Evolutionary conservation across 163 green algal genomes (phyloP).

Genomic region (Volvox carteri): DNA sequence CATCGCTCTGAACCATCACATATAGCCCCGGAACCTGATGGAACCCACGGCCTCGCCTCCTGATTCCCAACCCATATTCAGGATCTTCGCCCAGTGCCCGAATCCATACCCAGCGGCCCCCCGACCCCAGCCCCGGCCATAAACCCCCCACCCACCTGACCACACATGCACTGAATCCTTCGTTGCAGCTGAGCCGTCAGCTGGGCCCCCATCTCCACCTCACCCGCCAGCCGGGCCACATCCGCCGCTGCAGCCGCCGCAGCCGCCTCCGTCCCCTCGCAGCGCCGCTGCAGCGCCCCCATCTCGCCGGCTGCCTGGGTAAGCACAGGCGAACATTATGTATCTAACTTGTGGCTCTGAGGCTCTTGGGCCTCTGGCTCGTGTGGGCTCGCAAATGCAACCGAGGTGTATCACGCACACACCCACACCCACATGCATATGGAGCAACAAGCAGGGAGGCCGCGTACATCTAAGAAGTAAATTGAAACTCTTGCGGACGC

Average conservation of each 20-base stretch:
- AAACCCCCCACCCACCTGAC: no score
- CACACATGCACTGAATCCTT: constrained; percentile 40
- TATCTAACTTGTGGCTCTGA: not conserved
- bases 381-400: no score
- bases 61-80: not conserved
- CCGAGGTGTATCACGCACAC: not conserved
- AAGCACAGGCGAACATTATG: not conserved
- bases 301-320: constrained; percentile 37
- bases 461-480: no score
- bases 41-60: not conserved
- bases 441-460: no score
- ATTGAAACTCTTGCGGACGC: no score
- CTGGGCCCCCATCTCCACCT: not conserved
- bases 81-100: no score
- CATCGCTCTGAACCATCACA: no score
- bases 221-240: not conserved
- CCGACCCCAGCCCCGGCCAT: no score
- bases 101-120: not conserved
- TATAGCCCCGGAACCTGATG: no score
- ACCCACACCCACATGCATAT: not conserved
- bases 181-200: constrained; percentile 36
- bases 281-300: not conserved
- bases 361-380: no score
- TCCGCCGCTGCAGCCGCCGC: not conserved
- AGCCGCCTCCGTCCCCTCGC: not conserved